These are phyloP conservation scores for Panellus pusillus DNA, from an alignment of 768 basidiomycete genomes.

Conservation along the genomic window DNA sequence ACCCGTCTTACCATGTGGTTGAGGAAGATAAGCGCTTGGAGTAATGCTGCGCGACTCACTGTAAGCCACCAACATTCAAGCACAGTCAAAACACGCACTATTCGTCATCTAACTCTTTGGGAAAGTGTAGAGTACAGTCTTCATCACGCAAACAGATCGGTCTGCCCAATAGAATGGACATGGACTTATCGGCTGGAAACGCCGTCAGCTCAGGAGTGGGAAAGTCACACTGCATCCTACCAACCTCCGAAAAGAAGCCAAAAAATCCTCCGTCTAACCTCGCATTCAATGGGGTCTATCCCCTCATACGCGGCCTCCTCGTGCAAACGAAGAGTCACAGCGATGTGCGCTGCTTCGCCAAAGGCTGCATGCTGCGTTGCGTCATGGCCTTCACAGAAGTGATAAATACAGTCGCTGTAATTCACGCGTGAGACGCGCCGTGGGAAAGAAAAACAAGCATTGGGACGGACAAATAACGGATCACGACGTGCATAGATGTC, in stretches of 20 bases:
- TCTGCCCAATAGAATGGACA: conserved; percentile 80
- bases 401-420: conserved; percentile 75
- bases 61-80: conserved; percentile 32
- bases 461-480: conserved; percentile 79
- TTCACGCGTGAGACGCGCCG: conserved; percentile 3
- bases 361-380: conserved; percentile 87
- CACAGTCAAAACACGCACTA: conserved; percentile 58
- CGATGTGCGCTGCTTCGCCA: conserved; percentile 83
- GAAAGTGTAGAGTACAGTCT: conserved; percentile 88
- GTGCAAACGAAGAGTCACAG: conserved; percentile 80
- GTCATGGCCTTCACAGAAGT: conserved; percentile 87
- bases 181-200: conserved; percentile 78
- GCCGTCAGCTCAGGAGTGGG: conserved; percentile 11
- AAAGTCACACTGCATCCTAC: conserved; percentile 23
- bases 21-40: conserved; percentile 77
- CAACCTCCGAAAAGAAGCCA: conserved; percentile 88
- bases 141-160: conserved; percentile 87
- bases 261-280: conserved; percentile 82
- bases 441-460: conserved; percentile 3
- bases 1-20: conserved; percentile 79
- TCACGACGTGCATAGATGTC: conserved; percentile 80
- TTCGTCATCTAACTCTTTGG: conserved; percentile 86
- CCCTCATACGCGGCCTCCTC: conserved; percentile 83
- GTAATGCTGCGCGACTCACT: conserved; percentile 59
- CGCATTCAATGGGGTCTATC: conserved; percentile 84